A percentile compares a stretch with the other conserved stretches of the same genome.
Evolutionary conservation across 306 rosid species (phyloP).

Genomic region (Spatholobus suberectus): DNA sequence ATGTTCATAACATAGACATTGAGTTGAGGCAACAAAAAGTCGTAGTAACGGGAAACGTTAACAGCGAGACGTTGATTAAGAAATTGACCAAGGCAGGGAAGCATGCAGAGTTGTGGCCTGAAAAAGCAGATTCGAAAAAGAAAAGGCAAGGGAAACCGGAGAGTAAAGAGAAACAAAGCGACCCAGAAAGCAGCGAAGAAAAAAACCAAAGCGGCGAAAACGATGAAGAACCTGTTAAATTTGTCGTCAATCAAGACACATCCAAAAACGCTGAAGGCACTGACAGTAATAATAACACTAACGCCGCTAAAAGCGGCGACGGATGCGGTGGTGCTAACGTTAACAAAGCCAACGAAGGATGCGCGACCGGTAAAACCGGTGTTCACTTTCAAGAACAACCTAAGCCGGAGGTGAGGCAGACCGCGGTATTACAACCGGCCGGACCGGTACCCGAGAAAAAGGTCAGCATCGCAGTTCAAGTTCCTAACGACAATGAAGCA

Average conservation of each 20-base stretch:
- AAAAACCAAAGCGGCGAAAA: conserved; percentile 36
- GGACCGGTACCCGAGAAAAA: conserved; percentile 48
- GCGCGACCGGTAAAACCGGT: conserved; percentile 44
- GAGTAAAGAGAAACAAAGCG: conserved; percentile 52
- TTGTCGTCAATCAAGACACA: conserved; percentile 45
- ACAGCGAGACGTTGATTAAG: conserved; percentile 58
- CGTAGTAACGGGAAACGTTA: conserved; percentile 62
- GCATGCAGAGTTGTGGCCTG: conserved; percentile 86
- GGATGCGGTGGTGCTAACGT: conserved; percentile 6
- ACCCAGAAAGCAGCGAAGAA: conserved; percentile 49
- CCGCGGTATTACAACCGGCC: conserved; percentile 46
- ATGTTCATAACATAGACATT: conserved; percentile 61
- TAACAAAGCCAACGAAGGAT: conserved; percentile 35
- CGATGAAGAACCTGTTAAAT: conserved; percentile 54
- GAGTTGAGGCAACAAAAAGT: conserved; percentile 78
- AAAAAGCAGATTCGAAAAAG: conserved; percentile 46
- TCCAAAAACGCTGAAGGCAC: conserved; percentile 35
- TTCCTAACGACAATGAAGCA: conserved; percentile 37
- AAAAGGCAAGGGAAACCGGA: conserved; percentile 51
- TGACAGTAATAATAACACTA: background rate
- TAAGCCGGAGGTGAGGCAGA: conserved; percentile 51
- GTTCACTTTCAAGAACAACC: conserved; percentile 51
- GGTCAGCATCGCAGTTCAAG: conserved; percentile 50
- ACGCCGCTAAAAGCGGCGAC: conserved; percentile 3
- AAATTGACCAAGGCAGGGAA: conserved; percentile 61